These are phyloP conservation scores for Pythium plurisporium DNA, from an alignment of 352 stramenopile genomes.

Conservation along the genomic window DNA sequence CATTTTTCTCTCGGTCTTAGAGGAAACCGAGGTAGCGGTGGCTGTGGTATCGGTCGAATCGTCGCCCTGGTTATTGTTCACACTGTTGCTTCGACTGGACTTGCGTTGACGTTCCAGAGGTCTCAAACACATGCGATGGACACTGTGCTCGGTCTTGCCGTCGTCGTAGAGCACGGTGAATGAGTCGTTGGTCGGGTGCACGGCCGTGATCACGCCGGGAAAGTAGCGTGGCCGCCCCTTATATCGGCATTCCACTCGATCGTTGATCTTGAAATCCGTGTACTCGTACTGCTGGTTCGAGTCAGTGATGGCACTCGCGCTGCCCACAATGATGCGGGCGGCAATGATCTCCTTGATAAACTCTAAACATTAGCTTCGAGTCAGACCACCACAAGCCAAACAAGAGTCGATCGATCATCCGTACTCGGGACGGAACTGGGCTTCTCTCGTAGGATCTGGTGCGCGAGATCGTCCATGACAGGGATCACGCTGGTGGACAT, in stretches of 20 bases:
- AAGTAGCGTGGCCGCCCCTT: slow-evolving; percentile 65
- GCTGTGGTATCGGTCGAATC: neutral
- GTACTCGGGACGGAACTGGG: slow-evolving; percentile 60
- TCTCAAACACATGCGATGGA: slow-evolving; percentile 68
- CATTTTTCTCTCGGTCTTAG: slow-evolving; percentile 15
- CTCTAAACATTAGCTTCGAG: too few relatives aligned
- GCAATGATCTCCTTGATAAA: slow-evolving; percentile 66
- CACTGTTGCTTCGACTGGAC: slow-evolving; percentile 5
- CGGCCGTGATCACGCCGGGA: slow-evolving; percentile 39
- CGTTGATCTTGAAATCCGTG: slow-evolving; percentile 31
- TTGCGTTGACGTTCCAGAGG: slow-evolving; percentile 7
- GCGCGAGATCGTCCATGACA: slow-evolving; percentile 80
- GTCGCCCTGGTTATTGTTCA: slow-evolving; percentile 12
- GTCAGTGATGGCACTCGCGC: slow-evolving; percentile 15
- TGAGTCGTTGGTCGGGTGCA: slow-evolving; percentile 31
- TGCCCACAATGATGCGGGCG: slow-evolving; percentile 44
- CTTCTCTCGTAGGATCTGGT: slow-evolving; percentile 72
- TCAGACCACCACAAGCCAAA: too few relatives aligned
- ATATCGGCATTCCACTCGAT: slow-evolving; percentile 59
- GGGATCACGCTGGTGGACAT: slow-evolving; percentile 82
- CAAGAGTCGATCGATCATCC: too few relatives aligned
- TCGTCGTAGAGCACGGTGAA: slow-evolving; percentile 73
- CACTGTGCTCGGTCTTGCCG: slow-evolving; percentile 56
- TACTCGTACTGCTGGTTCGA: slow-evolving; percentile 42
- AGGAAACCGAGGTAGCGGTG: neutral